Evolutionary conservation across 202 grass and related monocot genomes (phyloP).

Genomic region (Carex arenaria): DNA sequence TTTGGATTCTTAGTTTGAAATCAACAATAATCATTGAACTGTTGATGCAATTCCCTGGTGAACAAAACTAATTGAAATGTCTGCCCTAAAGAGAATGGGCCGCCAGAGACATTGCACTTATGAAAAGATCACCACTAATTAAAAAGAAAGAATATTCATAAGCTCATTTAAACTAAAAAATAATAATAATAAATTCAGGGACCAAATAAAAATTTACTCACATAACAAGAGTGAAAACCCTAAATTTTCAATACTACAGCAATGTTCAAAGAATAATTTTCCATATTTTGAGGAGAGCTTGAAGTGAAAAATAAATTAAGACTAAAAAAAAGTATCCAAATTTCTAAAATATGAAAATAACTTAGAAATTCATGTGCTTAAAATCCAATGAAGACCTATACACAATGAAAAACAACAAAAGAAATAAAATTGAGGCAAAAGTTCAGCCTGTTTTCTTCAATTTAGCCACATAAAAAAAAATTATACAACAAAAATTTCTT

Average conservation of each 20-base stretch:
- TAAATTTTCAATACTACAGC: neutral
- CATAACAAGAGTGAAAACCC: neutral
- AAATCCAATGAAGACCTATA: neutral
- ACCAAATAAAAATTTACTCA: too few species aligned
- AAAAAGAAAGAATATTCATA: too few species aligned
- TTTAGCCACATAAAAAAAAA: neutral
- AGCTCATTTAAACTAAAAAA: too few species aligned
- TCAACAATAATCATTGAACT: too few species aligned
- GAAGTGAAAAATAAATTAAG: neutral
- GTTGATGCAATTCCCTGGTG: too few species aligned
- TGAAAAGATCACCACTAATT: too few species aligned
- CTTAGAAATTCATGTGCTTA: neutral
- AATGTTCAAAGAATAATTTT: neutral
- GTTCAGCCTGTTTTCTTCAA: neutral
- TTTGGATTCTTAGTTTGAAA: too few species aligned
- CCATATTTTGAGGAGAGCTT: neutral
- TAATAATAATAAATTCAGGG: too few species aligned
- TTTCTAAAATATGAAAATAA: neutral
- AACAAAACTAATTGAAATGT: too few species aligned
- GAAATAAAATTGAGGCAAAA: neutral
- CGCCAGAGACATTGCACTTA: too few species aligned
- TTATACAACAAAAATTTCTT: constrained; percentile 25
- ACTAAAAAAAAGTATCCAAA: neutral
- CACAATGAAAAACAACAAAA: neutral
- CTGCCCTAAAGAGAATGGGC: too few species aligned